Percentiles rank a stretch among this genome's conserved stretches.
These are phyloP conservation scores for Schizonepeta tenuifolia DNA, from an alignment of 257 asterid species.

Conservation along the genomic window DNA sequence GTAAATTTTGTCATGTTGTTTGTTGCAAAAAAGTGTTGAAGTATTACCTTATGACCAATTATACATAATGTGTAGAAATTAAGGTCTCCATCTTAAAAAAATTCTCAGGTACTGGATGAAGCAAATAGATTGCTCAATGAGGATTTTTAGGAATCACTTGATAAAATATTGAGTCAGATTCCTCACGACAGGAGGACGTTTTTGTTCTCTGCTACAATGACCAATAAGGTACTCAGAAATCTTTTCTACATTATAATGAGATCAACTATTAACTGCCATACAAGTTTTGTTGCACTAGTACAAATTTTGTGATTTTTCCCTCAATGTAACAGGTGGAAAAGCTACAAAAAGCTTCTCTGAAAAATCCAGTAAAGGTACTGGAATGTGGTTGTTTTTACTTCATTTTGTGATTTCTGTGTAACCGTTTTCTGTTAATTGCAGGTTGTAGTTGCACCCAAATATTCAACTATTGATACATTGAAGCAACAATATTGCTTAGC, in stretches of 20 bases:
- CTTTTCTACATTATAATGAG: too few relatives aligned
- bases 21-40: neutral
- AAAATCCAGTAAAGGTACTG: slow-evolving; percentile 88
- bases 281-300: neutral
- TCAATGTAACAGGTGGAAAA: slow-evolving; percentile 67
- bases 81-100: neutral
- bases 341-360: slow-evolving; percentile 89
- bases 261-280: neutral
- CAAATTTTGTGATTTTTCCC: slow-evolving; percentile 5
- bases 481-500: slow-evolving; percentile 79
- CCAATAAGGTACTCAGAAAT: slow-evolving; percentile 90
- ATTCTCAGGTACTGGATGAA: slow-evolving; percentile 82
- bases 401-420: neutral
- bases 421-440: slow-evolving; percentile 35
- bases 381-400: slow-evolving; percentile 1
- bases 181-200: slow-evolving; percentile 87
- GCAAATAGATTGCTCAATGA: slow-evolving; percentile 91
- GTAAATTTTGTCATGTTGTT: too few relatives aligned
- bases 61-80: slow-evolving; percentile 4
- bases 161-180: slow-evolving; percentile 67
- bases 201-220: slow-evolving; percentile 97
- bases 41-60: neutral
- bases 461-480: slow-evolving; percentile 88
- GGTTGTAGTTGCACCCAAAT: slow-evolving; percentile 87
- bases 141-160: slow-evolving; percentile 80